Evolutionary conservation across 2,329 filamentous ascomycete genomes (phyloP), one percentile per base, ranked within the genome.

Genomic region (Ceratocystis ficicola): DNA sequence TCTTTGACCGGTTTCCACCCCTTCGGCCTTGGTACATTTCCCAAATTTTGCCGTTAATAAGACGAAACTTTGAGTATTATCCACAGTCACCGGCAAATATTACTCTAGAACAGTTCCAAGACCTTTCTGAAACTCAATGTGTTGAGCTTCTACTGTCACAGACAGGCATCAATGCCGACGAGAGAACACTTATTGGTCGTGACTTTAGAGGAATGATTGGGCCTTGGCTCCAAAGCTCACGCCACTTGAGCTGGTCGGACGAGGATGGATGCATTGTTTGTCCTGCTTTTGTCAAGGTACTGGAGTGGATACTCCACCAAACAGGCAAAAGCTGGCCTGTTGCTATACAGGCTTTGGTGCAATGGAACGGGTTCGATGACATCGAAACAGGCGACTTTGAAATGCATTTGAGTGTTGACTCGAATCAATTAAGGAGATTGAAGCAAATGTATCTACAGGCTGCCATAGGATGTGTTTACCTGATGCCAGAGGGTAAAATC

Each of bases 281-380:
- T 74, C 73, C 81, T 52, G 86, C 85, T 6, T 92, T 88, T 87
- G 85, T 89, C 68, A 79, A 82, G 69, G 78, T 87, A 3, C 83
- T 88, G 64, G 77, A 81, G 65, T 92, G 88, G 87, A 78, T 93
- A 48, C 77, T 81, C 15, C 72, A 76, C 2, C 82, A 84, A 68
- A 84, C 87, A 0, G 77, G 78, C 3, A 77, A 77, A 22, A 81
- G 84, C 17, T 87, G 89, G 80, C 76, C 74, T 30, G 76, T 85
- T n/a, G 81, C 83, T n/a, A 78, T 85, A 41, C 78, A 79, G 62
- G 84, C 82, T 6, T 77, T 91, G 44, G 81, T 85, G 68, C 82
- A 88, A 69, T 93, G 88, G 88, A 83, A 86, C 70, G 89, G 88
- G 0, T 87, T 88, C 0, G 77, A 77, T 5, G 88, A 92, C 71